A percentile compares a stretch with the other conserved stretches of the same genome.
Evolutionary conservation across 2,329 filamentous ascomycete species (phyloP).

Genomic region (Arthroderma sp.): DNA sequence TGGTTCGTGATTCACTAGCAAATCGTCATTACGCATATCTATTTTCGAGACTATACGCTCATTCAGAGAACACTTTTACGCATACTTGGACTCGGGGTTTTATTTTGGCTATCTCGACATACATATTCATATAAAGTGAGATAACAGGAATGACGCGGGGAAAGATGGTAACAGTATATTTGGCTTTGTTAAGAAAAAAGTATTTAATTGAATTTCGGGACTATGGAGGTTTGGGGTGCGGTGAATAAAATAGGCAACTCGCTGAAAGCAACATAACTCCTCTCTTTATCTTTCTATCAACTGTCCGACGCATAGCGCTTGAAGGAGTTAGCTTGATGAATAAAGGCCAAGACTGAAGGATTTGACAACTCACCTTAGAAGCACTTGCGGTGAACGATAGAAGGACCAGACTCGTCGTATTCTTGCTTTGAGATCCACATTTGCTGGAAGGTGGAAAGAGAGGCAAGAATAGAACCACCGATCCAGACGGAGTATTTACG

Average conservation of each 20-base stretch:
- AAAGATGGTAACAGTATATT: too few relatives aligned
- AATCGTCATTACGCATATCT: too few relatives aligned
- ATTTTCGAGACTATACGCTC: too few relatives aligned
- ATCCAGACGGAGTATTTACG: conserved; percentile 99
- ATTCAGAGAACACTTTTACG: too few relatives aligned
- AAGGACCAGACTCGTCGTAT: conserved; percentile 99
- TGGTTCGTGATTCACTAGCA: too few relatives aligned
- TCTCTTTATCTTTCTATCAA: conserved; percentile 4
- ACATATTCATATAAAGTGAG: too few relatives aligned
- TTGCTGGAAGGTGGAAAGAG: conserved; percentile 99
- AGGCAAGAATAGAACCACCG: conserved; percentile 99
- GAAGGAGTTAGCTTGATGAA: too few relatives aligned
- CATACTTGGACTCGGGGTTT: too few relatives aligned
- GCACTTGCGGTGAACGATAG: conserved; percentile 99
- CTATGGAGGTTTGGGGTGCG: neutral
- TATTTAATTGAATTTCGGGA: conserved; percentile 3
- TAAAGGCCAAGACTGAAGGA: too few relatives aligned
- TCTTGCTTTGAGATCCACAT: conserved; percentile 99
- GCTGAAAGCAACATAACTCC: neutral
- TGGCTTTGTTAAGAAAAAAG: neutral
- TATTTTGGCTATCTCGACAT: too few relatives aligned
- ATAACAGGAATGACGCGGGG: too few relatives aligned
- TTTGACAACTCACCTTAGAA: conserved; percentile 59
- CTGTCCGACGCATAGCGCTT: neutral
- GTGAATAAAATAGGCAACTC: too few relatives aligned